phyloP scores from a whole-genome alignment of 805 yeast species.

The Grigorovia transvaalensis region DNA sequence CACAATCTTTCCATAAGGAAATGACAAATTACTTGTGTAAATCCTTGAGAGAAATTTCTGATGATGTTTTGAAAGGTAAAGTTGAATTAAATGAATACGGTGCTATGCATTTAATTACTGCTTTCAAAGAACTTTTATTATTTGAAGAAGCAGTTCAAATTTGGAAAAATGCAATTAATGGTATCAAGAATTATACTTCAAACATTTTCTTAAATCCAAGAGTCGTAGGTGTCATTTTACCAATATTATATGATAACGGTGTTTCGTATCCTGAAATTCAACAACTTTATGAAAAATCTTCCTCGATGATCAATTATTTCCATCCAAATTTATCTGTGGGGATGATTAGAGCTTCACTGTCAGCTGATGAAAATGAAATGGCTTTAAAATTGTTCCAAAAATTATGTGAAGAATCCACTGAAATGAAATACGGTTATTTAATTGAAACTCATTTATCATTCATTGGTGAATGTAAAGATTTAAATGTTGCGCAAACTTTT shows the following conservation, averaged over 20 bases:
- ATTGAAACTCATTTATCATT: slow-evolving; percentile 69
- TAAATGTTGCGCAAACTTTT: slow-evolving; percentile 60
- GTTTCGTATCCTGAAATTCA: slow-evolving; percentile 53
- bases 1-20: slow-evolving; percentile 45
- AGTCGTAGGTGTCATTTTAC: slow-evolving; percentile 59
- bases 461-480: slow-evolving; percentile 67
- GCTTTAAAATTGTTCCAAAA: slow-evolving; percentile 57
- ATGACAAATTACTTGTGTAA: slow-evolving; percentile 40
- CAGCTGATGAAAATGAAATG: slow-evolving; percentile 51
- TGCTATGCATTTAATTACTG: slow-evolving; percentile 46
- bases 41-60: slow-evolving; percentile 43
- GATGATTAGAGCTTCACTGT: slow-evolving; percentile 63
- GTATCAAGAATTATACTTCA: slow-evolving; percentile 16
- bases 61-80: slow-evolving; percentile 37
- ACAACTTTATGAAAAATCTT: slow-evolving; percentile 40
- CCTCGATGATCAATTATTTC: slow-evolving; percentile 24
- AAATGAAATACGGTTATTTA: slow-evolving; percentile 39
- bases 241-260: slow-evolving; percentile 52
- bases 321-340: slow-evolving; percentile 50
- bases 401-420: slow-evolving; percentile 43
- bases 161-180: slow-evolving; percentile 46
- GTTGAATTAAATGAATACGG: slow-evolving; percentile 42
- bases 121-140: slow-evolving; percentile 50
- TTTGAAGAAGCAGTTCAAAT: slow-evolving; percentile 54
- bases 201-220: slow-evolving; percentile 47